phyloP scores from a whole-genome alignment of 2,329 filamentous ascomycete genomes.

The Penicillium sclerotigenum region DNA sequence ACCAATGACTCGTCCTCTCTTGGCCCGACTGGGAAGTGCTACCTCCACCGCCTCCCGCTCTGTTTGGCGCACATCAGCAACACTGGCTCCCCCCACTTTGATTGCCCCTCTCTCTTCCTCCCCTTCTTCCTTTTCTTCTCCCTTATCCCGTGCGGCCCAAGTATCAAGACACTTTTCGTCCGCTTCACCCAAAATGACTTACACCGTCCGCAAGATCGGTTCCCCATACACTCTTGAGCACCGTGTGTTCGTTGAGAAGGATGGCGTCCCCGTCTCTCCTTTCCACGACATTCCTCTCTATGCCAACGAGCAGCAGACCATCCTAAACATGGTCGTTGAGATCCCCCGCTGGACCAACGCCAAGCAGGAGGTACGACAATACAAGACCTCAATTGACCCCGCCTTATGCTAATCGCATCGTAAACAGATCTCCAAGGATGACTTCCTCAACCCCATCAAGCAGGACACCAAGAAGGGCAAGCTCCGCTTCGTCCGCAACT shows the following conservation, averaged over 20 bases:
- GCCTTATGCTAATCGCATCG: constrained; percentile 17
- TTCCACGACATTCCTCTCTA: constrained; percentile 99
- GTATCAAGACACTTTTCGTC: constrained; percentile 50
- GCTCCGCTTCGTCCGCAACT: constrained; percentile 98
- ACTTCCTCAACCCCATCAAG: constrained; percentile 98
- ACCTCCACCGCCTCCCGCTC: constrained; percentile 35
- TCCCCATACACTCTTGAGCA: constrained; percentile 92
- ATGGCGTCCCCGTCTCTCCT: constrained; percentile 87
- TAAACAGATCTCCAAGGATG: constrained; percentile 91
- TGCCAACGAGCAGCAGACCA: constrained; percentile 90
- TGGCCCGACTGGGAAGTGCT: constrained; percentile 31
- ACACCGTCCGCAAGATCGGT: constrained; percentile 80
- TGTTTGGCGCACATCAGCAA: constrained; percentile 37
- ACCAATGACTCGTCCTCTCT: constrained; percentile 30
- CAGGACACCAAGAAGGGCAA: constrained; percentile 99
- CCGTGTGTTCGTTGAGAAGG: constrained; percentile 96
- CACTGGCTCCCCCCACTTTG: constrained; percentile 43
- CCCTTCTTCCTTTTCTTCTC: constrained; percentile 21
- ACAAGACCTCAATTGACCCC: background rate
- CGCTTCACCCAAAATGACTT: constrained; percentile 47
- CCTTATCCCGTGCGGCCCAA: constrained; percentile 41
- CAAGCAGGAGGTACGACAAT: constrained; percentile 82
- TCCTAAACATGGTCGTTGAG: constrained; percentile 99
- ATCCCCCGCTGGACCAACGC: constrained; percentile 99
- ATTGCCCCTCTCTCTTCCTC: constrained; percentile 31